Percentiles rank a stretch among this genome's conserved stretches.
Conservation (phyloP, 768 basidiomycete genomes). For the Rhodotorula graminis region DNA sequence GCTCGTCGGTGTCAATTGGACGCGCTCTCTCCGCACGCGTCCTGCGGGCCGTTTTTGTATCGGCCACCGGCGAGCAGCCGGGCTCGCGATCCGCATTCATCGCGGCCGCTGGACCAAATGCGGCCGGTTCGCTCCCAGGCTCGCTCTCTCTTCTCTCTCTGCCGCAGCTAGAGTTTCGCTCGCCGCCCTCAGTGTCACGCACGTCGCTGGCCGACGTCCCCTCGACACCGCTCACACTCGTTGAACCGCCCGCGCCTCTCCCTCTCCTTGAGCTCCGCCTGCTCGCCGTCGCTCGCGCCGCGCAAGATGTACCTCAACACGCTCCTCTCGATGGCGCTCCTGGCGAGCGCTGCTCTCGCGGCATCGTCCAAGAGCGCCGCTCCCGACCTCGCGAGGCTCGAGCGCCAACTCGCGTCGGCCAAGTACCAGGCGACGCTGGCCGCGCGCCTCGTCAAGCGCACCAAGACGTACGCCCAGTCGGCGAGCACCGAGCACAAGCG, state of each 20-base stretch:
- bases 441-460: neutral
- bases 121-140: neutral
- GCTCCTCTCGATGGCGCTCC: neutral
- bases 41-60: too few relatives aligned
- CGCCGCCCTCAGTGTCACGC: neutral
- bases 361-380: neutral
- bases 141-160: neutral
- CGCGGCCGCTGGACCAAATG: too few relatives aligned
- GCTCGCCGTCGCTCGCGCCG: too few relatives aligned
- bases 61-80: too few relatives aligned
- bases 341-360: neutral
- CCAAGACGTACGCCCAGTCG: neutral
- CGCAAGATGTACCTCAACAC: neutral
- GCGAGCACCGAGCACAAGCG: neutral
- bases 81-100: too few relatives aligned
- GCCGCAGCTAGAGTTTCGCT: neutral
- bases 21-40: too few relatives aligned
- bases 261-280: too few relatives aligned
- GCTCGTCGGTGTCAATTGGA: too few relatives aligned
- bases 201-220: neutral
- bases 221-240: neutral
- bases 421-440: neutral
- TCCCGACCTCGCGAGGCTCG: neutral
- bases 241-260: neutral
- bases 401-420: neutral